Evolutionary conservation across 2,329 filamentous ascomycete genomes (phyloP), one percentile per base, ranked within the genome.

Genomic region (Aureobasidium sp.): DNA sequence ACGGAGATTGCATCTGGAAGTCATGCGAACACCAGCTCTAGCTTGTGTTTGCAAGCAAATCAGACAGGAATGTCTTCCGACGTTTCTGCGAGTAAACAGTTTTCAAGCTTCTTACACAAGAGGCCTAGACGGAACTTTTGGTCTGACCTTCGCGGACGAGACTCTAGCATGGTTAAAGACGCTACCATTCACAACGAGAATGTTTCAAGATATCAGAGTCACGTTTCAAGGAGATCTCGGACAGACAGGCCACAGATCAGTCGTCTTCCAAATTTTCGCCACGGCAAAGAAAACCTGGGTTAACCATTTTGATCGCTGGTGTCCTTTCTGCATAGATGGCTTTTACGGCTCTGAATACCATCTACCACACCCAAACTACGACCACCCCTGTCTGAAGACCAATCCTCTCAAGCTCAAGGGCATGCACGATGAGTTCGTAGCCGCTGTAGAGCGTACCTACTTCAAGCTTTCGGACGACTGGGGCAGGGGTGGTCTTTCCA

Each of bases 291-390:
- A 49, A 11, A 34, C 29, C 2, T 41, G 29, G 11, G 45, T 59
- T 7, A 49, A 50, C 16, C 57, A 59, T 8, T 34, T 34, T 5
- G 5, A 50, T 11, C 25, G 36, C 13, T 49, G 25, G 15, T 59
- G 57, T 45, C 44, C 32, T 1, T 59, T 59, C 16, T 59, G 57
- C n/a, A 59, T 59, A 39, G 57, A 59, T n/a, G 57, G 57, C 3
- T 42, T 34, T 7, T 25, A 32, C n/a, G 57, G 57, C n/a, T 47
- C 47, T 27, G 30, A 34, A 16, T 59, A 32, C 8, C 47, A 49
- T 15, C 36, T 49, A 5, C 57, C 57, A 3, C 45, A 59, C 25
- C 44, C 44, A 3, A 41, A 37, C 6, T 59, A 41, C 27, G 57
- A 59, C 30, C 57, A 59, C 11, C 57, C 57, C 9, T 50, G 57